Evolutionary conservation across 176 grass and related monocot species (phyloP).

Genomic region (Pharus latifolius): DNA sequence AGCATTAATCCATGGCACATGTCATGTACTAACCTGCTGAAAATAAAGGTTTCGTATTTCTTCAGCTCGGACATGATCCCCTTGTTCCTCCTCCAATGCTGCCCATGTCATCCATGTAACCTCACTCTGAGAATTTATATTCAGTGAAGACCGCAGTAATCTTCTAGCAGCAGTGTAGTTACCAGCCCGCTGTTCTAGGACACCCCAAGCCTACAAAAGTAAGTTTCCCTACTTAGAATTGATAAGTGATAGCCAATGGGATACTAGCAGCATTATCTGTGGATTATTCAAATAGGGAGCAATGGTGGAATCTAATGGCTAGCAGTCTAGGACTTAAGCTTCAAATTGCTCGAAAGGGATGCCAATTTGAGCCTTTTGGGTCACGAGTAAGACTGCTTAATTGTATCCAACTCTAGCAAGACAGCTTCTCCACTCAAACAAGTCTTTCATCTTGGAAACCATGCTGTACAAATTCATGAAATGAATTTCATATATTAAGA

Average conservation of each 20-base stretch:
- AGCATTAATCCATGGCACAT: background rate
- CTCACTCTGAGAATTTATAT: conserved; percentile 95
- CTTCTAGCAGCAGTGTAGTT: conserved; percentile 74
- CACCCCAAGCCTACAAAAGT: conserved; percentile 79
- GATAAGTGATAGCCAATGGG: background rate
- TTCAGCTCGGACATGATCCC: conserved; percentile 75
- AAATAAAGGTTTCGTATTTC: conserved; percentile 92
- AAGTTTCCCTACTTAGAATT: background rate
- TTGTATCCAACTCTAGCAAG: background rate
- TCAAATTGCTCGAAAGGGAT: background rate
- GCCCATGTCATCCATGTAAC: conserved; percentile 98
- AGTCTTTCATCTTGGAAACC: background rate
- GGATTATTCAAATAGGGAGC: no score
- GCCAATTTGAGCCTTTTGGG: background rate
- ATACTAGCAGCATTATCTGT: background rate
- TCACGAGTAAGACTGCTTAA: background rate
- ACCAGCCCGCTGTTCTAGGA: conserved; percentile 81
- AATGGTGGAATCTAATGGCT: no score
- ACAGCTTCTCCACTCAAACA: background rate
- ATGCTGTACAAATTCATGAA: background rate
- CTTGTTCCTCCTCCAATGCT: conserved; percentile 63
- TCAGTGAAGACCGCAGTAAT: conserved; percentile 78
- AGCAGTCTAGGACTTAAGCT: background rate
- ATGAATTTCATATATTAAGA: background rate
- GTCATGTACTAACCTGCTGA: conserved; percentile 62